Evolutionary conservation across 2,329 filamentous ascomycete species (phyloP), one percentile per base, ranked within the genome.

Genomic region (Neonectria ditissima): DNA sequence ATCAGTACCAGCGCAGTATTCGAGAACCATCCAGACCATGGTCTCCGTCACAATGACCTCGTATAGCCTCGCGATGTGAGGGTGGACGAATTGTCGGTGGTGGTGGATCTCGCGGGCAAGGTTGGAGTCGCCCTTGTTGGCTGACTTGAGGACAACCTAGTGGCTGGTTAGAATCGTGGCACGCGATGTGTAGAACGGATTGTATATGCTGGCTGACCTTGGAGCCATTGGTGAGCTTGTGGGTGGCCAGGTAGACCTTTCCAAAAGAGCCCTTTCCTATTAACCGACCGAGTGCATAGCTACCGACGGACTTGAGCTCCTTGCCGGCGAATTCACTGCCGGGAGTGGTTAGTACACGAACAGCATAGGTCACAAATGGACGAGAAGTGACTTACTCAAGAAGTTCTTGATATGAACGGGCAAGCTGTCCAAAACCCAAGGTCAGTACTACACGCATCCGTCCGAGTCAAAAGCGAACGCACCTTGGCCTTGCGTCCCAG

Each of bases 201-300:
- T 47, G 14, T 3, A 16, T 28, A 37, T 14, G 43, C 58, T 18
- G 53, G 76, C 83, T 65, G 75, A 95, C 94, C 89, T 97, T 98
- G 77, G 94, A 97, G 75, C 94, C 95, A 89, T 97, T 97, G 75
- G 93, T 98, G 79, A 99, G 93, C 80, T 97, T 98, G 80, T 99
- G 96, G 48, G 91, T 89, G 62, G 95, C 96, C 63, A 99, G 86
- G 79, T 99, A 99, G 74, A 99, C 96, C 81, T 97, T 98, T 74
- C 96, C 96, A 80, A 99, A 99, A 68, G 94, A 97, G 62, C 96
- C 96, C 78, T 98, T 99, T 70, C 96, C 96, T 77, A 99, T 97
- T 62, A 99, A 84, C 63, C 90, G 90, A 48, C 96, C 96, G 61
- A 99, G 87, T 37, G 90, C 91, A 80, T 99, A 99, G 82, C 97